Percentiles rank a stretch among this genome's conserved stretches.
phyloP scores from a whole-genome alignment of 2,329 filamentous ascomycete species.

The Diplodia corticola region DNA sequence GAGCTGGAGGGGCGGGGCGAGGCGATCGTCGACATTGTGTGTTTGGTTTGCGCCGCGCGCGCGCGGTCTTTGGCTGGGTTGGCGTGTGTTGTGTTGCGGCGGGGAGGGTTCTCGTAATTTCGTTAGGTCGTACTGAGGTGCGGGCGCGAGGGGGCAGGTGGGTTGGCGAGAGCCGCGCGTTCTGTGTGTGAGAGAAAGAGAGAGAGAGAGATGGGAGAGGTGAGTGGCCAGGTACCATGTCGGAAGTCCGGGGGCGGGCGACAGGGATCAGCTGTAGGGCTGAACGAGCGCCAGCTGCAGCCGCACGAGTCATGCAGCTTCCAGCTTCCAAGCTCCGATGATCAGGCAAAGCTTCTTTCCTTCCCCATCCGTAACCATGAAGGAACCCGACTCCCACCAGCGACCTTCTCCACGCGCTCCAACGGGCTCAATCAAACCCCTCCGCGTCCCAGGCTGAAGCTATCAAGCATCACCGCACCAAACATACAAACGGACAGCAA shows the following conservation, averaged over 20 bases:
- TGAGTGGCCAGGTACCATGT: background rate
- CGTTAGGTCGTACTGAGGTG: background rate
- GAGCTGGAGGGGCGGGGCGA: slow-evolving; percentile 62
- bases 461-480: background rate
- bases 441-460: background rate
- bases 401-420: background rate
- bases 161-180: background rate
- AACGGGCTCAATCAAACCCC: background rate
- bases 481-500: too few relatives aligned
- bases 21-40: slow-evolving; percentile 58
- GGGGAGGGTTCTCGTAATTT: background rate
- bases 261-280: slow-evolving; percentile 21
- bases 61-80: too few relatives aligned
- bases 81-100: background rate
- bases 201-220: background rate
- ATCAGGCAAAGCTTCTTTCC: background rate
- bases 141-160: background rate
- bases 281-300: background rate
- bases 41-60: background rate
- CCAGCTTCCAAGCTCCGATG: background rate
- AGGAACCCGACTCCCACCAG: too few relatives aligned
- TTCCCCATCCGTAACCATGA: background rate
- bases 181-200: background rate
- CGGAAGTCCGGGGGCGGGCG: background rate
- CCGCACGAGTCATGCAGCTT: slow-evolving; percentile 16